Base-by-base conservation (phyloP, 2,329 filamentous ascomycete genomes). In the Rhynchosporium graminicola region DNA sequence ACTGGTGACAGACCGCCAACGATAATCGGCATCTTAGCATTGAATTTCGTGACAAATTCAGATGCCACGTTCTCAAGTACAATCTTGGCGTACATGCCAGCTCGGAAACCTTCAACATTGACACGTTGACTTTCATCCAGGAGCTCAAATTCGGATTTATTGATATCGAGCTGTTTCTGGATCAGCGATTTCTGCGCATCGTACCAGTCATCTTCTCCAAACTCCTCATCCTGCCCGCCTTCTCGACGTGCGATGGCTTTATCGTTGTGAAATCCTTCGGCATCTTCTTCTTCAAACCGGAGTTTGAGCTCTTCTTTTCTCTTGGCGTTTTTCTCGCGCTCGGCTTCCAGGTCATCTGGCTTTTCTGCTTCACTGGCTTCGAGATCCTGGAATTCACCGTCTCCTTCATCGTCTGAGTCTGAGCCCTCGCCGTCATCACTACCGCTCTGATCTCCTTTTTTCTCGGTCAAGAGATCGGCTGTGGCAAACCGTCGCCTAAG, bases 181-280 rank as follows among this genome's bases (percentile, higher is more conserved):
- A 99, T 87, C 75, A 90, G 84, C 38, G 95, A 91, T 79, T 99
- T 99, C 74, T 99, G 95, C 33, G 90, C 86, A 73, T 98, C 95
- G 74, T 99, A 99, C 96, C 96, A 99, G 61, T 99, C 91, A 74
- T 99, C 95, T 76, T 99, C 95, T 58, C 93, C 95, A 72, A 96
- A 98, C 73, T 96, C 89, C 63, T 86, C 80, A 59, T 94, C 86
- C 5, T 86, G 80, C 3, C 83, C 88, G 36, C 84, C 86, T 68
- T 92, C 89, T 66, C 85, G 82, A 42, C 89, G 84, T 10, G 89
- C 89, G 57, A 88, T 86, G 33, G 90, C 87, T 73, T 96, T 96
- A 76, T 95, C 92, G 72, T 96, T 96, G 71, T 90, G 87, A 74
- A 97, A 93, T 0, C 95, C 95, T 74, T 99, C 95, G n/a, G 91